Percentiles rank a stretch among this genome's conserved stretches.
Evolutionary conservation across 1,284 basidiomycete species (phyloP).

Genomic region (Cystobasidium pallidum): DNA sequence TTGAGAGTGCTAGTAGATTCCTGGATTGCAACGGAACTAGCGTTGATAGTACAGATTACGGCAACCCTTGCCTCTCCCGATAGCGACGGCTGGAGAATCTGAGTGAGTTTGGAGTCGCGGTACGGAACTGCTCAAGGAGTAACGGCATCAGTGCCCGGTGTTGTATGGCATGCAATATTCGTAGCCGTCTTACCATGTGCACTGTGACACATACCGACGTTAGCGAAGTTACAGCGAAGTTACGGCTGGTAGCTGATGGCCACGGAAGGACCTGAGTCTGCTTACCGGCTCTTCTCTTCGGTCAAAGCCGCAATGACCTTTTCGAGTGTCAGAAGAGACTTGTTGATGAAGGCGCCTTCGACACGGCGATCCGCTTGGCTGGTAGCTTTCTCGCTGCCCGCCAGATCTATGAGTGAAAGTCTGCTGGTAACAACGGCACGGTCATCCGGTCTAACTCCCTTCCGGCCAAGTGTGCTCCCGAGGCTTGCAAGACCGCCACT

Average conservation of each 20-base stretch:
- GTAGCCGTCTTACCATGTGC: conserved; percentile 27
- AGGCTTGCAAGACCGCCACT: not conserved
- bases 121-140: conserved; percentile 86
- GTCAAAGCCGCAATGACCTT: conserved; percentile 85
- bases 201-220: not conserved
- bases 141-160: not conserved
- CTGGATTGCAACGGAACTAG: conserved; percentile 60
- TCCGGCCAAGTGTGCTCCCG: conserved; percentile 13
- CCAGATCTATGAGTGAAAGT: conserved; percentile 89
- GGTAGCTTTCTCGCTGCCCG: conserved; percentile 93
- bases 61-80: conserved; percentile 93
- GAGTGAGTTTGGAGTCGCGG: conserved; percentile 89
- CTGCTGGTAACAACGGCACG: conserved; percentile 46
- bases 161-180: not conserved
- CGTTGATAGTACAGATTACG: conserved; percentile 94
- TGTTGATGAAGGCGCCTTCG: conserved; percentile 93
- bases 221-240: too few species aligned
- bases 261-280: too few species aligned
- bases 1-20: conserved; percentile 51
- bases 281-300: conserved; percentile 74
- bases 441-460: conserved; percentile 17
- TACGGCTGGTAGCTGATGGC: too few species aligned
- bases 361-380: conserved; percentile 87
- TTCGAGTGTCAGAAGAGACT: conserved; percentile 83
- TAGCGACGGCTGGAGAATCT: conserved; percentile 90